Evolutionary conservation across 2,329 filamentous ascomycete genomes (phyloP), one percentile per base, ranked within the genome.

Genomic region (Trichoderma semiorbis): DNA sequence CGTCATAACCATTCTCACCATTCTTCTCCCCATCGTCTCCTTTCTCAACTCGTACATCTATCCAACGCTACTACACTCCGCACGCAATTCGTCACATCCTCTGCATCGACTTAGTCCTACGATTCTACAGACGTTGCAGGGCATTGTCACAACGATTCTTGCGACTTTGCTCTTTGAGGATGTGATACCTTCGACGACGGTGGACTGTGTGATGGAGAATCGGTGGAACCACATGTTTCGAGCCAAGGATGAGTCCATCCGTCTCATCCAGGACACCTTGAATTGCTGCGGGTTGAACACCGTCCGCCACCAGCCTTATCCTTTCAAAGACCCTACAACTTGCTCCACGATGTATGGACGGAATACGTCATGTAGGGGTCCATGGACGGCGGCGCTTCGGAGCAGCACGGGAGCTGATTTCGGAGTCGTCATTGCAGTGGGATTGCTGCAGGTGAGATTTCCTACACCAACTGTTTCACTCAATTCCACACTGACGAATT

Each of bases 271-370:
- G 76, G 89, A 93, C 77, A 79, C 85, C 0, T 85, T 92, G 36
- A 78, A 86, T 8, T 94, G 92, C 81, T 94, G 92, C 75, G 92
- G 92, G 0, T 83, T 92, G 39, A 84, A 84, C 70, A 85, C 83
- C 5, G 77, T 88, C 32, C 79, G 78, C 34, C 90, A 94, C 76
- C 87, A 86, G 74, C 86, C 87, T 0, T 93, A 86, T 83, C 92
- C 91, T 0, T 92, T 92, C 72, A 83, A 83, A 0, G 11, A 73
- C 69, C 1, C 66, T 65, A 79, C 66, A 74, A 76, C 65, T 64
- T 91, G 90, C 76, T 74, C 80, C 5, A 78, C 82, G 60, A 79
- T 83, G 5, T 89, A 84, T 74, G 82, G 83, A 0, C 82, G 88
- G 34, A 78, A 77, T 0, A 76, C 71, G 16, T 78, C 85, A 0